These are phyloP conservation scores for Leccinum olivaceopallidum DNA, from an alignment of 768 basidiomycete species.

Conservation along the genomic window DNA sequence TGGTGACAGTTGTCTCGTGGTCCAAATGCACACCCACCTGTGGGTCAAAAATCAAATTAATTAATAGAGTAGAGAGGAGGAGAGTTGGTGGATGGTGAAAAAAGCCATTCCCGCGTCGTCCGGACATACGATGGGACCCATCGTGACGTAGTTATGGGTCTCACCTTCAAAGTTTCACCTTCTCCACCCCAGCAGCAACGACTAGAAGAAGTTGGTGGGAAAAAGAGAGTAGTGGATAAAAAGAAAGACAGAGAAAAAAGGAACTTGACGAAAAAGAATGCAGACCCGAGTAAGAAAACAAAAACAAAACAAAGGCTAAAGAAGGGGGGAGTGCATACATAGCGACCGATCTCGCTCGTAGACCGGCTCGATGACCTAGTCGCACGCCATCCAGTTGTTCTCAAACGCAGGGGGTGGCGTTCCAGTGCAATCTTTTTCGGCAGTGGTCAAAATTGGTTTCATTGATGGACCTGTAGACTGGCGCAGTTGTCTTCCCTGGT, in stretches of 20 bases:
- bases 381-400: neutral
- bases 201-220: neutral
- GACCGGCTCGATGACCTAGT: neutral
- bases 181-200: neutral
- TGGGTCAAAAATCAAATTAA: neutral
- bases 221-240: neutral
- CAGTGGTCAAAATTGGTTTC: neutral
- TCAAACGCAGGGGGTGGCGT: neutral
- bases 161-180: neutral
- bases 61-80: neutral
- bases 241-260: neutral
- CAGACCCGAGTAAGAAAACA: neutral
- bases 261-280: neutral
- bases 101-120: neutral
- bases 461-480: neutral
- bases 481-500: neutral
- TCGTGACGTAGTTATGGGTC: neutral
- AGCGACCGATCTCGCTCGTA: neutral
- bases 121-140: neutral
- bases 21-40: neutral
- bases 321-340: neutral
- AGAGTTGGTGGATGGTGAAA: neutral
- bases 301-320: neutral
- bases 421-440: neutral
- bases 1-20: neutral